phyloP scores from a whole-genome alignment of 108 stramenopile species.

The Aureococcus anophagefferens region DNA sequence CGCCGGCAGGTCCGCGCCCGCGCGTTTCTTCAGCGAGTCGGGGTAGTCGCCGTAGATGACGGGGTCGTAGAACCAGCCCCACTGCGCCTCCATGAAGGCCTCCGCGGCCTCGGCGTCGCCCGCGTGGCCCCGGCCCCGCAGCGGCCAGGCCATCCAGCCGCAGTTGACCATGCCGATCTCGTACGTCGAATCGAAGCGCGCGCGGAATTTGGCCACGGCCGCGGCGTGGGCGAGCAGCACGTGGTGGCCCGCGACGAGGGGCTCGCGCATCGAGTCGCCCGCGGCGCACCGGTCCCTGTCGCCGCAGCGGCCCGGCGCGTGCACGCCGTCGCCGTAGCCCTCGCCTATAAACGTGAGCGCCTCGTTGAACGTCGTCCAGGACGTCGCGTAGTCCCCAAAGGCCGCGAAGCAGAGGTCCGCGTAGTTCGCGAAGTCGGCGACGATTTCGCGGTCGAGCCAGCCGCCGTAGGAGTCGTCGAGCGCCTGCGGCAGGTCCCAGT shows the following conservation, averaged over 20 bases:
- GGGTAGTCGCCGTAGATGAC: constrained; percentile 70
- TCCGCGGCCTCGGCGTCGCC: constrained; percentile 10
- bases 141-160: constrained; percentile 1
- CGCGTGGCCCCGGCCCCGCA: background rate
- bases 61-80: constrained; percentile 32
- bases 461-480: constrained; percentile 69
- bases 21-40: constrained; percentile 46
- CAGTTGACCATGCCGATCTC: constrained; percentile 67
- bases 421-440: constrained; percentile 66
- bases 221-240: constrained; percentile 70
- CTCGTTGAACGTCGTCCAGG: constrained; percentile 90
- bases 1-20: constrained; percentile 59
- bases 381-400: constrained; percentile 79
- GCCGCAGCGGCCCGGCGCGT: constrained; percentile 65
- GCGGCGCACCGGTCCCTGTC: constrained; percentile 11
- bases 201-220: constrained; percentile 59
- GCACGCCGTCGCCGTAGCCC: constrained; percentile 69
- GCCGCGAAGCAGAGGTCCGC: constrained; percentile 71
- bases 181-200: constrained; percentile 40
- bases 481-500: constrained; percentile 86
- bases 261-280: constrained; percentile 37
- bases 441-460: constrained; percentile 49
- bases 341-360: constrained; percentile 70
- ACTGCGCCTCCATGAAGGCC: constrained; percentile 17
- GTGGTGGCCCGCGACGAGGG: constrained; percentile 69